Percentiles rank a stretch among this genome's conserved stretches.
phyloP scores from a whole-genome alignment of 352 stramenopile genomes.

The Globisporangium parvum region DNA sequence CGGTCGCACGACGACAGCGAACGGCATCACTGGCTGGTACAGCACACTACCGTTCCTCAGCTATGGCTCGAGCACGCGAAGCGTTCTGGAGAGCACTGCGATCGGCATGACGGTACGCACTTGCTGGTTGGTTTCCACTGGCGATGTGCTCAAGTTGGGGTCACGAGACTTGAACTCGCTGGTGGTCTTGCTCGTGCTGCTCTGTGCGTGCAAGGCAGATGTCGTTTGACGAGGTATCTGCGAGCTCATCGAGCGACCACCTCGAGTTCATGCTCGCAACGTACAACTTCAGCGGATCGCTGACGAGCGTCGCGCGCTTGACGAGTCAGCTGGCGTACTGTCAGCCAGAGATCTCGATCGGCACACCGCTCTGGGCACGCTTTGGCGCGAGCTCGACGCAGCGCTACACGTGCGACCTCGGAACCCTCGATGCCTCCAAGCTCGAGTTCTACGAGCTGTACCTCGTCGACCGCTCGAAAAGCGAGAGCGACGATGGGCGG shows the following conservation, averaged over 20 bases:
- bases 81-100: conserved; percentile 52
- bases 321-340: conserved; percentile 84
- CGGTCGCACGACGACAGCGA: conserved; percentile 33
- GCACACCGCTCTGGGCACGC: conserved; percentile 54
- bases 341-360: conserved; percentile 9
- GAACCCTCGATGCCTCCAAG: conserved; percentile 25
- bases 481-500: conserved; percentile 31
- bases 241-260: conserved; percentile 43
- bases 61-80: conserved; percentile 56
- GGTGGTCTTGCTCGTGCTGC: not conserved
- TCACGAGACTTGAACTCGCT: not conserved
- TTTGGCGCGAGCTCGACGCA: conserved; percentile 67
- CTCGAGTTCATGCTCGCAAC: conserved; percentile 82
- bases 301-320: conserved; percentile 65
- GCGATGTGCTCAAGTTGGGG: not conserved
- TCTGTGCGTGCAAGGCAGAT: conserved; percentile 37
- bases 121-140: not conserved
- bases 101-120: conserved; percentile 70
- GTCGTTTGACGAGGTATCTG: conserved; percentile 59
- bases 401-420: conserved; percentile 70
- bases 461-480: conserved; percentile 77
- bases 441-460: conserved; percentile 89
- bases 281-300: conserved; percentile 87
- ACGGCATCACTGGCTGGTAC: conserved; percentile 59
- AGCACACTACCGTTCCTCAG: conserved; percentile 86